Base-by-base conservation (phyloP, 225 moss, liverwort and hornwort species). In the Sphagnum contortum region DNA sequence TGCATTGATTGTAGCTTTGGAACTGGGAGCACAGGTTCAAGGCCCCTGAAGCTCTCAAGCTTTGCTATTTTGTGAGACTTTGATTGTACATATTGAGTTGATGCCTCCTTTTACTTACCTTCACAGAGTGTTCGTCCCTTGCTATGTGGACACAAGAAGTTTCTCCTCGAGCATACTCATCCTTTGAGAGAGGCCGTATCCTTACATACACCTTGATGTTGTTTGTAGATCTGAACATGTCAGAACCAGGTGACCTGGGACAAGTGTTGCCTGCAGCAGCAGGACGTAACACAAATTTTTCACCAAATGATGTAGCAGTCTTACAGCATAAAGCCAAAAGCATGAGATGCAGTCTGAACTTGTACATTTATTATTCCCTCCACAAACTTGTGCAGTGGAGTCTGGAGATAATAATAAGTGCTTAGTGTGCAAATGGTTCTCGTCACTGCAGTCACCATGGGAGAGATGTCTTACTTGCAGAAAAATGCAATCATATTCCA, bases 121-220 rank as follows among this genome's bases (percentile, higher is more conserved):
- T 90, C 47, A 88, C 61, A 2, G 85, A 92, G 63, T 81, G 85
- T 68, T 85, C 90, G 63, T 98, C 85, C 3, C 69, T 81, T 54
- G 69, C 66, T 3, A 83, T 83, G 44, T 79, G 80, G 47, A 90
- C 52, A 44, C 77, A 88, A 11, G 56, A 9, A 3, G 45, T 87
- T 50, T 90, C 90, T 50, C 87, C 91, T 10, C 45, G 72, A 3
- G 62, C 56, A 1, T 64, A 47, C 58, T 98, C 96, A 0, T 90
- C 90, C 59, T 70, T 86, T 8, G 74, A 87, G 4, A 90, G 67
- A 7, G 92, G 96, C 3, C 96, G 76, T n/a, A 87, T 83, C 47
- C 92, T 79, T 4, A 92, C 96, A 2, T 87, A 92, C 49, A 98
- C 96, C 29, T 89, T 87, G 62, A 92, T 90, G 3, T 84, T 84